Evolutionary conservation across 2,329 filamentous ascomycete genomes (phyloP), one percentile per base, ranked within the genome.

Genomic region (Colletotrichum cordylinicola): DNA sequence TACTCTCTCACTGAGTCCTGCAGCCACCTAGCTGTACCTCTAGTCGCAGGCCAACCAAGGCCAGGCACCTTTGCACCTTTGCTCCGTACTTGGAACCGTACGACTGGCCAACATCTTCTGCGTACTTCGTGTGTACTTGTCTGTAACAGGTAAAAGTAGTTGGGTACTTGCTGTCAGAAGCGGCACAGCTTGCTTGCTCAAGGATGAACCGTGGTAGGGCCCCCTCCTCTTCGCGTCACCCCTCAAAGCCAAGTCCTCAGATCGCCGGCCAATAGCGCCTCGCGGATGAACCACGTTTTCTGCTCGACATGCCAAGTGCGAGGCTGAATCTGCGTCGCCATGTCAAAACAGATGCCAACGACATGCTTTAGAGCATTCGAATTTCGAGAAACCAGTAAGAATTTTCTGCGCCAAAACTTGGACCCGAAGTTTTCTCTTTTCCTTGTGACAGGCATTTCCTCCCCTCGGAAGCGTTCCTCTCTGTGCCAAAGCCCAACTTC

Each of bases 251-350:
- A 74, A 76, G 64, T 76, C 74, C 60, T 74, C 74, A 74, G 64
- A 76, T 67, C 21, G 33, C 62, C 35, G 71, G 65, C 79, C 79
- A 80, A 80, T 80, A 31, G 70, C 65, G 67, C 55, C 35, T 52
- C 72, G 39, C 55, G 48, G 67, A 77, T 56, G 64, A 75, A 78
- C 79, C 79, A 79, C 78, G 78, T 79, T 78, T 78, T 75, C 74
- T 72, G 67, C 75, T 77, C 74, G 74, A 77, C 78, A 76, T 75
- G 77, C 77, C 75, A 79, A 78, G 77, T 69, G 69, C 78, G 75
- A 80, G 79, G 79, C 79, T 80, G 79, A 79, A 73, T 48, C 43
- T n/a, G 21, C 21, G n/a, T 21, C 43, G 43, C 43, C 43, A 48
- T 21, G 43, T 48, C n/a, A 21, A 48, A 8, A 21, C 43, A 21